Conservation (phyloP, 2,329 filamentous ascomycete species). For the Botryotinia calthae region DNA sequence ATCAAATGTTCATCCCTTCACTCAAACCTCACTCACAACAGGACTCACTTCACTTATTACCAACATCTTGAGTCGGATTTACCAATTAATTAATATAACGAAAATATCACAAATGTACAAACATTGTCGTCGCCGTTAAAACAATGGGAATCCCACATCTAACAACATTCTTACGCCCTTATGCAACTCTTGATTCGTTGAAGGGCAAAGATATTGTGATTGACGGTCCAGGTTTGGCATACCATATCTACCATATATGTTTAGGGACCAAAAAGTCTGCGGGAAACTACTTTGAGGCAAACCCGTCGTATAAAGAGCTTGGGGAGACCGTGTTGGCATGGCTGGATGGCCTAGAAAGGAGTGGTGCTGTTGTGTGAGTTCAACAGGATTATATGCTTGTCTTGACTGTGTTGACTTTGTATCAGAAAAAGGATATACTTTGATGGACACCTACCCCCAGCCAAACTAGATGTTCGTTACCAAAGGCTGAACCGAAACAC, state of each 20-base stretch:
- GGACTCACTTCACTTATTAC: neutral
- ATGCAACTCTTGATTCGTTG: constrained; percentile 47
- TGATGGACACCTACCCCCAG: constrained; percentile 72
- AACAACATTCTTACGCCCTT: constrained; percentile 51
- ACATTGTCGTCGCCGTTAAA: constrained; percentile 26
- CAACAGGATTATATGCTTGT: neutral
- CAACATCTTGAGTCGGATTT: neutral
- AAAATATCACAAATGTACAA: neutral
- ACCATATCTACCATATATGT: constrained; percentile 64
- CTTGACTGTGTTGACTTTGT: constrained; percentile 23
- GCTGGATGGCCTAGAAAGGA: constrained; percentile 56
- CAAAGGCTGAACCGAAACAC: constrained; percentile 32
- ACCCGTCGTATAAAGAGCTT: constrained; percentile 63
- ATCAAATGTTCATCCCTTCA: constrained; percentile 1
- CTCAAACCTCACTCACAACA: neutral
- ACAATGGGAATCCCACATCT: constrained; percentile 61
- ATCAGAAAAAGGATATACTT: constrained; percentile 72
- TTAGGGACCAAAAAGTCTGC: constrained; percentile 42
- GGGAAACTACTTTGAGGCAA: constrained; percentile 49
- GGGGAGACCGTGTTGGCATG: constrained; percentile 58
- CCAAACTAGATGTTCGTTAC: constrained; percentile 35
- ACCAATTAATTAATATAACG: neutral
- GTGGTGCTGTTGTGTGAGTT: constrained; percentile 59
- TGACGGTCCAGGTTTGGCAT: constrained; percentile 77
- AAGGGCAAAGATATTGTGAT: constrained; percentile 51